These are phyloP conservation scores for Claviceps quebecensis DNA, from an alignment of 2,329 filamentous ascomycete species.

Conservation along the genomic window DNA sequence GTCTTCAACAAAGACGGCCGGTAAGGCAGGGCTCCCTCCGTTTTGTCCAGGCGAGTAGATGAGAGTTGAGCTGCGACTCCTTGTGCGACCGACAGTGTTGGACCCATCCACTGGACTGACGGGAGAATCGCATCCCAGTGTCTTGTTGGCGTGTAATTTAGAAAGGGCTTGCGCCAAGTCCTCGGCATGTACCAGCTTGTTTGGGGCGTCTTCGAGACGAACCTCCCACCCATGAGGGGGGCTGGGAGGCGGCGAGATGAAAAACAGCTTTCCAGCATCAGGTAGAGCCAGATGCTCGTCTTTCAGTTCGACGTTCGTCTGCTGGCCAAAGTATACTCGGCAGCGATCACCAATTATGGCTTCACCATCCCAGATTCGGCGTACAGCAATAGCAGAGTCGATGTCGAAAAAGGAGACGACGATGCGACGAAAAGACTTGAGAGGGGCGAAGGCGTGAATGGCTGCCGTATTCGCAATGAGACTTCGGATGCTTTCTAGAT, in stretches of 20 bases:
- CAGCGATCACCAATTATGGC: slow-evolving; percentile 55
- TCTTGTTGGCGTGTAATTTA: slow-evolving; percentile 38
- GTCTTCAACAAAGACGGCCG: slow-evolving; percentile 53
- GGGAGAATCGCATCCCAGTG: slow-evolving; percentile 13
- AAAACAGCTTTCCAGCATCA: slow-evolving; percentile 57
- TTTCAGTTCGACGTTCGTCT: slow-evolving; percentile 39
- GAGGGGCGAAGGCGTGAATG: slow-evolving; percentile 64
- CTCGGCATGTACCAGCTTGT: slow-evolving; percentile 55
- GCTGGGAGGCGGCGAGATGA: slow-evolving; percentile 55
- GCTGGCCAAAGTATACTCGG: slow-evolving; percentile 54
- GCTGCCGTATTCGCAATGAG: slow-evolving; percentile 56
- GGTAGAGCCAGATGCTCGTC: slow-evolving; percentile 51
- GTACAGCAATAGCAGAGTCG: slow-evolving; percentile 56
- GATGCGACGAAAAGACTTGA: slow-evolving; percentile 73
- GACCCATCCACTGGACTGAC: slow-evolving; percentile 18
- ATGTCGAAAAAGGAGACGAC: slow-evolving; percentile 63
- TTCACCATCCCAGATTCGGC: slow-evolving; percentile 61
- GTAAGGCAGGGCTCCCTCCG: slow-evolving; percentile 40
- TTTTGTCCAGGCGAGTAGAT: slow-evolving; percentile 50
- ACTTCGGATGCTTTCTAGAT: slow-evolving; percentile 58
- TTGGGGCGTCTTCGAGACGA: slow-evolving; percentile 53
- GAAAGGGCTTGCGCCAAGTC: slow-evolving; percentile 53
- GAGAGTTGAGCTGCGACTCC: slow-evolving; percentile 50
- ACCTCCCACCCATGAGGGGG: slow-evolving; percentile 58
- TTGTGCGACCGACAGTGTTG: slow-evolving; percentile 16